phyloP scores from a whole-genome alignment of 306 rosid genomes.

The Gleditsia sinensis region DNA sequence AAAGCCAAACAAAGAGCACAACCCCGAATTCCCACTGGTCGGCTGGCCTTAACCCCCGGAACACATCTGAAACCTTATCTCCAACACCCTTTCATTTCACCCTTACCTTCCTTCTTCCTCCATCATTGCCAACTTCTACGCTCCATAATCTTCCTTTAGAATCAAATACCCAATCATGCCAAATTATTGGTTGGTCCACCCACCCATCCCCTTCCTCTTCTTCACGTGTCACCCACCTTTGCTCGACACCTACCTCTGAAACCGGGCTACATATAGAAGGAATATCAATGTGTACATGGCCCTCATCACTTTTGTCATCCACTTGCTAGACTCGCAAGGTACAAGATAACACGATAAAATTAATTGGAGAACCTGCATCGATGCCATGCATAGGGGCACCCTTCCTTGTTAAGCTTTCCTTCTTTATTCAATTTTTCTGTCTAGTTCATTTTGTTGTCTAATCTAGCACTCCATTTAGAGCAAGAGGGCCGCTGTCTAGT shows the following conservation, averaged over 20 bases:
- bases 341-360: constrained; percentile 23
- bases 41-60: constrained; percentile 63
- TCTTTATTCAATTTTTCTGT: not conserved
- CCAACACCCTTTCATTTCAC: constrained; percentile 40
- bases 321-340: constrained; percentile 24
- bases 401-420: constrained; percentile 32
- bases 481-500: constrained; percentile 25
- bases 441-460: constrained; percentile 24
- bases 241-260: not conserved
- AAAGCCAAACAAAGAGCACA: constrained; percentile 69
- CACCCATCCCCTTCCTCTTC: not conserved
- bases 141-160: constrained; percentile 47
- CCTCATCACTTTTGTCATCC: constrained; percentile 18
- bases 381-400: constrained; percentile 29
- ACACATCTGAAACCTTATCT: constrained; percentile 80
- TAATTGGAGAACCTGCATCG: constrained; percentile 40
- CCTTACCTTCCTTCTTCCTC: constrained; percentile 16
- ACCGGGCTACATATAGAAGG: constrained; percentile 9
- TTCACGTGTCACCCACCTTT: constrained; percentile 29
- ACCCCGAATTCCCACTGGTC: constrained; percentile 48
- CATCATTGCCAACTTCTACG: constrained; percentile 54
- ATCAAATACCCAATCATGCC: constrained; percentile 64
- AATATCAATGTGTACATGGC: constrained; percentile 23
- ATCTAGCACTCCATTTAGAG: constrained; percentile 31
- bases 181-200: constrained; percentile 63